Base-by-base conservation (phyloP, 495 filamentous ascomycete genomes). In the Penicillium ucsense region DNA sequence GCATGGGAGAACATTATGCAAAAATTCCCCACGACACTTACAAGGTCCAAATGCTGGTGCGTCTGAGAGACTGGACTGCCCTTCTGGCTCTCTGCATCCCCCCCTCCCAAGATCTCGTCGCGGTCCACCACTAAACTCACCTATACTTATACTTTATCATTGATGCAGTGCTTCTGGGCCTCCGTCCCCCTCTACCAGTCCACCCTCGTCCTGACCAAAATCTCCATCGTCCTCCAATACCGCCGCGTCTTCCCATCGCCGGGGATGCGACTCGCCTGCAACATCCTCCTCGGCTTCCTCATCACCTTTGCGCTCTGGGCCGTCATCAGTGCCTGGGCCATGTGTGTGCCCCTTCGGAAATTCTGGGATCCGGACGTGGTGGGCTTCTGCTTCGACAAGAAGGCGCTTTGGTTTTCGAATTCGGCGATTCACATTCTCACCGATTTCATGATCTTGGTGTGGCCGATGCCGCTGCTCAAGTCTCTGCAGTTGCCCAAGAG, bases 381-480 rank as follows among this genome's bases (percentile, higher is more conserved):
- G 0, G 66, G 65, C 4, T 66, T 59, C 39, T 72, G 68, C 43
- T 51, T 70, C 5, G 36, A 63, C 20, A 62, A 63, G 44, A 58
- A 58, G 29, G 62, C 56, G 7, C 40, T 70, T 4, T 68, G 66
- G 68, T 67, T 68, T 44, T 64, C 57, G 3, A 68, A 70, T 45
- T 54, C 74, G 0, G 62, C 51, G 4, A 56, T 67, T 20, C 67
- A 72, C 35, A 71, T 79, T n/a, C 40, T 62, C 4, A 74, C 71
- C 37, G 77, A 80, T 60, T 36, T 75, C 3, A 31, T 75, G 27
- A 71, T 77, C 20, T 44, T 77, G 20, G 34, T 70, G 5, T 69
- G 72, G 45, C 74, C 75, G 0, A 68, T 76, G 60, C 74, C 73
- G 0, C 63, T 74, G 11, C 61, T 77, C 27, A 57, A 53, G 38